Conservation (phyloP, 2,329 filamentous ascomycete genomes). For the Microsporum ferrugineum region DNA sequence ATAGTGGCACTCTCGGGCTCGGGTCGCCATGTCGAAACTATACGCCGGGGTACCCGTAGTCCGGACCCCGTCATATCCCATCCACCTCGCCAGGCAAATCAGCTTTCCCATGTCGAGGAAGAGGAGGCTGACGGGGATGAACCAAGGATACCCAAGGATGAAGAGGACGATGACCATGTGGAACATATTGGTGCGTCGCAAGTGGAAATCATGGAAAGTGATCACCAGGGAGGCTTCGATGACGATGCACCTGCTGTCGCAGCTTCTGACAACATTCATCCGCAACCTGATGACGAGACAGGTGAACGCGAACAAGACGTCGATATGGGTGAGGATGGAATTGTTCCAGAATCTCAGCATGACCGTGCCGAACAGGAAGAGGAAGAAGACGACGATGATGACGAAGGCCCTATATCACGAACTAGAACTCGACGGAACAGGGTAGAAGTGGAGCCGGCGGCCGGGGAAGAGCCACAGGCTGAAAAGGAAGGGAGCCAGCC, state of each 20-base stretch:
- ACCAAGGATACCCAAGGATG: slow-evolving; percentile 1
- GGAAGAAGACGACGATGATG: slow-evolving; percentile 38
- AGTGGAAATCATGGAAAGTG: slow-evolving; percentile 34
- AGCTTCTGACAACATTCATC: slow-evolving; percentile 8
- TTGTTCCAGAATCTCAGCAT: slow-evolving; percentile 34
- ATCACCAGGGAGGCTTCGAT: slow-evolving; percentile 26
- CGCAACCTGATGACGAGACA: slow-evolving; percentile 10
- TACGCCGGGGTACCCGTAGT: slow-evolving; percentile 44
- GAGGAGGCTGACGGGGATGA: not conserved
- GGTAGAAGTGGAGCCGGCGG: slow-evolving; percentile 21
- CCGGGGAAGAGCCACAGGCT: slow-evolving; percentile 20
- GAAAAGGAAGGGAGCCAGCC: slow-evolving; percentile 18
- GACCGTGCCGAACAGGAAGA: slow-evolving; percentile 26
- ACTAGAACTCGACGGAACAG: slow-evolving; percentile 22
- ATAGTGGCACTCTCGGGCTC: slow-evolving; percentile 49
- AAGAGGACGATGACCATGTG: not conserved
- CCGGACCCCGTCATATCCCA: slow-evolving; percentile 26
- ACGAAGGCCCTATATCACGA: slow-evolving; percentile 43
- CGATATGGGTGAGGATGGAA: slow-evolving; percentile 28
- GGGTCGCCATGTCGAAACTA: slow-evolving; percentile 45
- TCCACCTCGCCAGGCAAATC: not conserved
- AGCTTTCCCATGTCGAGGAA: not conserved
- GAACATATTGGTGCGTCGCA: slow-evolving; percentile 21
- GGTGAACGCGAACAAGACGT: slow-evolving; percentile 23
- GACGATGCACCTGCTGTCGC: slow-evolving; percentile 20